Evolutionary conservation across 805 yeast species (phyloP).

Genomic region (Metschnikowia arizonensis): DNA sequence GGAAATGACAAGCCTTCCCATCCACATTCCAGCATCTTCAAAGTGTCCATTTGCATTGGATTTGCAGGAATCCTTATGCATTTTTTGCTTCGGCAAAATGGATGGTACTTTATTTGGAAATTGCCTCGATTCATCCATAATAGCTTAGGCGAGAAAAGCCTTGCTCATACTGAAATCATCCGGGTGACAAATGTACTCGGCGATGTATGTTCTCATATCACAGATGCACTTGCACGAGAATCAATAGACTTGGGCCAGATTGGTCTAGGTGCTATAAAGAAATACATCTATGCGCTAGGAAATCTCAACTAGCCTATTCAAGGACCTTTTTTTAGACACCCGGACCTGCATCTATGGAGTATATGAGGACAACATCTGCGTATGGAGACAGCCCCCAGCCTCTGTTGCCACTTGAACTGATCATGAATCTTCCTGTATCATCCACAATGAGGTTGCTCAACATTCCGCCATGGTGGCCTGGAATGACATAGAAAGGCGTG

Average conservation of each 20-base stretch:
- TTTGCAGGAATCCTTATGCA: slow-evolving; percentile 38
- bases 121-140: background rate
- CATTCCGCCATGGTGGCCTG: slow-evolving; percentile 95
- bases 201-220: background rate
- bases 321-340: background rate
- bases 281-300: slow-evolving; percentile 25
- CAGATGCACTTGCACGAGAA: background rate
- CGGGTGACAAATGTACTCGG: background rate
- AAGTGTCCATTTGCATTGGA: slow-evolving; percentile 36
- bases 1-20: background rate
- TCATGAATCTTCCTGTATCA: slow-evolving; percentile 81
- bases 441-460: slow-evolving; percentile 76
- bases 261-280: slow-evolving; percentile 34
- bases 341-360: slow-evolving; percentile 59
- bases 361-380: slow-evolving; percentile 76
- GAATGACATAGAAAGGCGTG: slow-evolving; percentile 82
- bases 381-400: slow-evolving; percentile 86
- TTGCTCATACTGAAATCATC: background rate
- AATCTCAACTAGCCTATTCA: slow-evolving; percentile 1
- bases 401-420: slow-evolving; percentile 88
- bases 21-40: slow-evolving; percentile 25
- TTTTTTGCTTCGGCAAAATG: slow-evolving; percentile 25
- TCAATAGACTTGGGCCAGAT: slow-evolving; percentile 24
- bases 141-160: slow-evolving; percentile 5
- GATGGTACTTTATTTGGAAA: background rate